Conservation (phyloP, 345 rosid species). For the Rhizophora apiculata region DNA sequence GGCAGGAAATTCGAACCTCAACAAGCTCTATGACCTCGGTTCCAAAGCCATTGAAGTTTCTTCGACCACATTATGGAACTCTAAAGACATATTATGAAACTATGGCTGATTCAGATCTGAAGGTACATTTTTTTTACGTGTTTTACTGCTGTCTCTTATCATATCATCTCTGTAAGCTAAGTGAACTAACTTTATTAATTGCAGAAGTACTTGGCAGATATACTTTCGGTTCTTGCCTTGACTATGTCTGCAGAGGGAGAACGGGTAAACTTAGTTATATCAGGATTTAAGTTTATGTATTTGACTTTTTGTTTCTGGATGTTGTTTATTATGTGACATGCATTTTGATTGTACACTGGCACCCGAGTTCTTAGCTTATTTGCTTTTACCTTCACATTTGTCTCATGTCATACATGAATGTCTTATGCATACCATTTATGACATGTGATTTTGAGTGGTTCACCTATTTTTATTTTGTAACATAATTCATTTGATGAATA, state of each 20-base stretch:
- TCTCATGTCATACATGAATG: neutral
- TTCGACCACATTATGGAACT: constrained; percentile 91
- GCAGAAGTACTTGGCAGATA: constrained; percentile 86
- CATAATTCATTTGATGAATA: neutral
- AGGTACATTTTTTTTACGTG: constrained; percentile 37
- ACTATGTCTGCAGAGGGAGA: constrained; percentile 98
- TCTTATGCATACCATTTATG: neutral
- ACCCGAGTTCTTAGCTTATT: neutral
- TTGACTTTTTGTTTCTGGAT: neutral
- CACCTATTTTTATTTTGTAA: neutral
- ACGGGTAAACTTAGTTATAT: constrained; percentile 52
- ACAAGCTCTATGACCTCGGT: constrained; percentile 99
- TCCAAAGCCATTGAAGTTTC: constrained; percentile 96
- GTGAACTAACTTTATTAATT: constrained; percentile 17
- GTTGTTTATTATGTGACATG: neutral
- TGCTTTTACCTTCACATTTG: neutral
- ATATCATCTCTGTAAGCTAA: neutral
- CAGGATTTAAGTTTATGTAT: constrained; percentile 2
- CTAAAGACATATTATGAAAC: constrained; percentile 62
- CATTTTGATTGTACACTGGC: neutral
- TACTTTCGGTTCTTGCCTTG: constrained; percentile 82
- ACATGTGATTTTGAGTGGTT: neutral
- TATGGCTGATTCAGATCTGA: constrained; percentile 67
- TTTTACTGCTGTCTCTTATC: neutral
- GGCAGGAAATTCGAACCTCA: constrained; percentile 88